Evolutionary conservation across 495 filamentous ascomycete genomes (phyloP).

Genomic region (Parmelia sp.): DNA sequence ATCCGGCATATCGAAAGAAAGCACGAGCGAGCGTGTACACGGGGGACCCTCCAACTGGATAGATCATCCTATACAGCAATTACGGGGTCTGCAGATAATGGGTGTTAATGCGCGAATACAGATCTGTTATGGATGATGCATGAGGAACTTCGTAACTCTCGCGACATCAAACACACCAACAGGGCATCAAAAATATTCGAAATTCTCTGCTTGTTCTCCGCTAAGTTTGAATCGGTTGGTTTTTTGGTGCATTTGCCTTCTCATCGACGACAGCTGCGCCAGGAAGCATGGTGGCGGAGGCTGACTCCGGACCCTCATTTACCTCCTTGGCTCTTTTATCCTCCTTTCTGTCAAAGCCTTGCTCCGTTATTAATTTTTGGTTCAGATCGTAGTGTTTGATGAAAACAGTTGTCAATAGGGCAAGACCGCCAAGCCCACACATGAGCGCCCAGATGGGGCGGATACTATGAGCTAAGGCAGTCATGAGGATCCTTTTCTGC

Average conservation of each 20-base stretch:
- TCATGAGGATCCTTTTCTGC: slow-evolving; percentile 26
- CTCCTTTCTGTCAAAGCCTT: slow-evolving; percentile 8
- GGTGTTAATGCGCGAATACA: too few relatives aligned
- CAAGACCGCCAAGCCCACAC: slow-evolving; percentile 11
- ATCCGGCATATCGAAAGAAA: too few relatives aligned
- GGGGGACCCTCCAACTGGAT: too few relatives aligned
- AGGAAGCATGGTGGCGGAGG: neutral
- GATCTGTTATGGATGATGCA: too few relatives aligned
- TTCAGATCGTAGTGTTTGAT: slow-evolving; percentile 11
- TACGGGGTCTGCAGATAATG: too few relatives aligned
- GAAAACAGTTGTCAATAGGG: neutral
- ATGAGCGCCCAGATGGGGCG: slow-evolving; percentile 33
- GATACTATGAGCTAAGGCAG: slow-evolving; percentile 29
- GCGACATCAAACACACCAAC: too few relatives aligned
- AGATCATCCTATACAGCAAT: too few relatives aligned
- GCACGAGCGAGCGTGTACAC: too few relatives aligned
- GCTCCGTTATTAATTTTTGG: slow-evolving; percentile 1
- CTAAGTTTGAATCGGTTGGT: too few relatives aligned
- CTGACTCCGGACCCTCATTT: neutral
- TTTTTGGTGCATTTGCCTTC: neutral
- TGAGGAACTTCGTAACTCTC: too few relatives aligned
- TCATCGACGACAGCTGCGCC: neutral
- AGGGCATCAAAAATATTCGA: neutral
- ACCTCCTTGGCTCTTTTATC: neutral
- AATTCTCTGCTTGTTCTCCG: neutral